phyloP scores from a whole-genome alignment of 2,329 filamentous ascomycete genomes.

The Alternaria sp. region DNA sequence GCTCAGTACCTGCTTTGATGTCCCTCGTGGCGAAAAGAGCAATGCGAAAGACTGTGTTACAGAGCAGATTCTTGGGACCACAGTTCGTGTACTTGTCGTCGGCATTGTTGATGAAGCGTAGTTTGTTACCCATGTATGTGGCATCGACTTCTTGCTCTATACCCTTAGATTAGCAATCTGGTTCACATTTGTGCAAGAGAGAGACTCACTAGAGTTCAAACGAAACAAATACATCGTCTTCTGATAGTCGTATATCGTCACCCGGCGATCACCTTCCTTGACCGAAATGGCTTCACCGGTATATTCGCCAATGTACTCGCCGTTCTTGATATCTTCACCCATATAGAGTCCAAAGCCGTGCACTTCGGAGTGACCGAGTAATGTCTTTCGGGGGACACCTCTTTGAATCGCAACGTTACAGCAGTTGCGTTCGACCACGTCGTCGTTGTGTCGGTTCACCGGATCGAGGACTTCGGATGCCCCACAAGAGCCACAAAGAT shows the following conservation, averaged over 20 bases:
- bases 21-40: constrained; percentile 73
- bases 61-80: constrained; percentile 73
- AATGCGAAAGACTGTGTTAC: constrained; percentile 77
- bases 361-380: constrained; percentile 75
- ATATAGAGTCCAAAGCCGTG: constrained; percentile 80
- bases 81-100: constrained; percentile 64
- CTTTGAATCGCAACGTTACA: constrained; percentile 77
- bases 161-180: constrained; percentile 14
- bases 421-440: constrained; percentile 67
- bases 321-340: constrained; percentile 70
- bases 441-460: constrained; percentile 67
- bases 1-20: constrained; percentile 75
- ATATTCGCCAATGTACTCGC: constrained; percentile 83
- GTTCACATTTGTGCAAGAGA: not conserved
- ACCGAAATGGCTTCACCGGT: constrained; percentile 78
- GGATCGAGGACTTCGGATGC: constrained; percentile 74
- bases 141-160: constrained; percentile 69
- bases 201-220: constrained; percentile 56
- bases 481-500: constrained; percentile 76
- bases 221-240: constrained; percentile 70
- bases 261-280: constrained; percentile 73
- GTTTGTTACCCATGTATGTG: constrained; percentile 79
- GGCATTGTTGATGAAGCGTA: constrained; percentile 84
- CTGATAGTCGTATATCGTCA: constrained; percentile 68
- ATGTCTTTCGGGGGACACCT: constrained; percentile 68